Evolutionary conservation across 1,284 basidiomycete species (phyloP).

Genomic region (Ustilago shanxiensis): DNA sequence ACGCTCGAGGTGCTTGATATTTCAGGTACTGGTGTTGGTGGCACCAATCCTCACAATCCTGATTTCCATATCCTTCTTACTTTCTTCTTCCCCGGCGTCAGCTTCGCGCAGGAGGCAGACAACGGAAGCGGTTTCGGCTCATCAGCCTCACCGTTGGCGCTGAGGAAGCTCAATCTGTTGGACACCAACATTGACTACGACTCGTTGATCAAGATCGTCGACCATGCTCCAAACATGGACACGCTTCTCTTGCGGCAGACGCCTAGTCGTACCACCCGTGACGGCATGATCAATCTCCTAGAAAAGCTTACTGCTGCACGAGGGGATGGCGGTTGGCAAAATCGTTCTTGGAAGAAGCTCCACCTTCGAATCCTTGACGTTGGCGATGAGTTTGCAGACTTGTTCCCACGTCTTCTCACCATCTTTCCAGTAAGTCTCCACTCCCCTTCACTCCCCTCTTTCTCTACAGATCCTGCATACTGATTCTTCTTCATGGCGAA

Average conservation of each 20-base stretch:
- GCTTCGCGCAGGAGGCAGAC: background rate
- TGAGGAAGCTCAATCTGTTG: slow-evolving; percentile 38
- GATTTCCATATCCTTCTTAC: slow-evolving; percentile 23
- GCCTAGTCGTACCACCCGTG: slow-evolving; percentile 21
- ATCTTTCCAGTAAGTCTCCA: slow-evolving; percentile 20
- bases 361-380: slow-evolving; percentile 24
- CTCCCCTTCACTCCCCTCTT: background rate
- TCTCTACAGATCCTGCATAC: background rate
- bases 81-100: slow-evolving; percentile 13
- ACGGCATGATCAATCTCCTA: slow-evolving; percentile 23
- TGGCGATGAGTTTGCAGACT: slow-evolving; percentile 26
- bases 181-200: slow-evolving; percentile 28
- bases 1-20: slow-evolving; percentile 35
- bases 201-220: slow-evolving; percentile 12
- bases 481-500: background rate
- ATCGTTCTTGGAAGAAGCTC: slow-evolving; percentile 16
- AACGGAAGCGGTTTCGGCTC: background rate
- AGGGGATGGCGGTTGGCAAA: slow-evolving; percentile 3
- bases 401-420: slow-evolving; percentile 22
- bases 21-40: slow-evolving; percentile 26
- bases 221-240: slow-evolving; percentile 11
- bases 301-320: slow-evolving; percentile 1
- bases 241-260: slow-evolving; percentile 27
- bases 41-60: slow-evolving; percentile 15
- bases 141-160: background rate